phyloP scores from a whole-genome alignment of 164 flowering plant species.

The Liquidambar formosana region DNA sequence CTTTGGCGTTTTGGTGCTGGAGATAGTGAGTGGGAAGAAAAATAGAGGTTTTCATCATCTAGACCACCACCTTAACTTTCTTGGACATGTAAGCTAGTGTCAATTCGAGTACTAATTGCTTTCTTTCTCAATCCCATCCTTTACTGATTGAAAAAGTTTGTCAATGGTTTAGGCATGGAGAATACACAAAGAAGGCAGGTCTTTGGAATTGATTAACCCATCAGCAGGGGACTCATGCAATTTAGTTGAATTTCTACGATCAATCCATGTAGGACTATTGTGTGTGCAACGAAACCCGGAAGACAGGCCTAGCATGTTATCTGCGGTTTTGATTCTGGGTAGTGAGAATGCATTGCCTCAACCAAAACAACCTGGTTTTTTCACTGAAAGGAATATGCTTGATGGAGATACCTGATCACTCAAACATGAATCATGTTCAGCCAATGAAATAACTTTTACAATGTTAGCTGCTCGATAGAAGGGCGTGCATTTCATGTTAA shows the following conservation, averaged over 20 bases:
- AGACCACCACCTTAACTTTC: constrained; percentile 16
- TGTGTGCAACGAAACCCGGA: constrained; percentile 29
- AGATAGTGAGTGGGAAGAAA: constrained; percentile 20
- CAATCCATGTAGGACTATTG: constrained; percentile 26
- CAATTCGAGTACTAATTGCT: neutral
- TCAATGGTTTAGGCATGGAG: constrained; percentile 24
- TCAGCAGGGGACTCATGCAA: neutral
- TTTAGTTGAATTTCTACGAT: constrained; percentile 12
- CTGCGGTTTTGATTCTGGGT: constrained; percentile 23
- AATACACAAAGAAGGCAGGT: constrained; percentile 18
- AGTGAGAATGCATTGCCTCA: constrained; percentile 26
- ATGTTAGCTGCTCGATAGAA: too few species aligned
- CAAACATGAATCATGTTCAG: neutral
- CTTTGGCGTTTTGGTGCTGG: constrained; percentile 24
- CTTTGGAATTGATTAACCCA: constrained; percentile 18
- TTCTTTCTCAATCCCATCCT: neutral
- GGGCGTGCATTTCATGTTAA: neutral
- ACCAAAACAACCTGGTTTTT: constrained; percentile 33
- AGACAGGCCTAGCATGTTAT: constrained; percentile 27
- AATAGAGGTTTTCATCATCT: constrained; percentile 14
- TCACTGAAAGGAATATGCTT: constrained; percentile 5
- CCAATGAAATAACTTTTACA: constrained; percentile 1
- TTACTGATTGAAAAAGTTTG: neutral
- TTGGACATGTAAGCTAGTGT: constrained; percentile 22
- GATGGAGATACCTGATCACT: constrained; percentile 10